Percentiles rank a stretch among this genome's conserved stretches.
Evolutionary conservation across 2,329 filamentous ascomycete species (phyloP).

Genomic region (Phyllosticta ampelicida): DNA sequence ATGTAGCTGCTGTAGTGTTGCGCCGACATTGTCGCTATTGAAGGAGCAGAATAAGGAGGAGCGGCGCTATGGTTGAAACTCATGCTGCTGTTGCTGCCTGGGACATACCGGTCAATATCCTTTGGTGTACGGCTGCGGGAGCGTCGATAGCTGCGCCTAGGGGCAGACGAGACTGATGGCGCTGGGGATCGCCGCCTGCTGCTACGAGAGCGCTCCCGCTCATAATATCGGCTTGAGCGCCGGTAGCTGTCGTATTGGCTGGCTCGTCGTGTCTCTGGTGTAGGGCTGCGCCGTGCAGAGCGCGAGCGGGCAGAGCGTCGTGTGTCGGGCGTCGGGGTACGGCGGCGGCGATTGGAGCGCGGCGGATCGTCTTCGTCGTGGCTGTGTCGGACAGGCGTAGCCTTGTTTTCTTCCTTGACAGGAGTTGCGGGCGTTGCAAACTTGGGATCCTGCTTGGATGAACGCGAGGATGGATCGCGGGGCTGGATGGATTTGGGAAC

Average conservation of each 20-base stretch:
- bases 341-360: not conserved
- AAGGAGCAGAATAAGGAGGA: not conserved
- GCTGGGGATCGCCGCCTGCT: conserved; percentile 10
- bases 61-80: not conserved
- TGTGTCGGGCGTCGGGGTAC: conserved; percentile 2
- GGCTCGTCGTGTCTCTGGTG: conserved; percentile 17
- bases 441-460: conserved; percentile 20
- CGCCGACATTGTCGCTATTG: not conserved
- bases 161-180: conserved; percentile 15
- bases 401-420: not conserved
- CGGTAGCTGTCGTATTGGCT: conserved; percentile 18
- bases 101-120: conserved; percentile 29
- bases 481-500: conserved; percentile 18
- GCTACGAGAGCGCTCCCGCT: conserved; percentile 14
- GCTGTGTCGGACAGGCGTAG: not conserved
- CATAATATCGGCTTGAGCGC: conserved; percentile 14
- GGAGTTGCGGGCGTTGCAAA: not conserved
- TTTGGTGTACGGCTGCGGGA: conserved; percentile 22
- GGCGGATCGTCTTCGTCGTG: conserved; percentile 1
- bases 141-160: conserved; percentile 13
- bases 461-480: conserved; percentile 20
- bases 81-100: conserved; percentile 14
- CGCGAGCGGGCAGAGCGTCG: conserved; percentile 14
- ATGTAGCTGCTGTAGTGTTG: not conserved
- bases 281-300: conserved; percentile 15